Percentiles rank a stretch among this genome's conserved stretches.
phyloP scores from a whole-genome alignment of 768 basidiomycete genomes.

The Chalciporus sphaerocephalus region DNA sequence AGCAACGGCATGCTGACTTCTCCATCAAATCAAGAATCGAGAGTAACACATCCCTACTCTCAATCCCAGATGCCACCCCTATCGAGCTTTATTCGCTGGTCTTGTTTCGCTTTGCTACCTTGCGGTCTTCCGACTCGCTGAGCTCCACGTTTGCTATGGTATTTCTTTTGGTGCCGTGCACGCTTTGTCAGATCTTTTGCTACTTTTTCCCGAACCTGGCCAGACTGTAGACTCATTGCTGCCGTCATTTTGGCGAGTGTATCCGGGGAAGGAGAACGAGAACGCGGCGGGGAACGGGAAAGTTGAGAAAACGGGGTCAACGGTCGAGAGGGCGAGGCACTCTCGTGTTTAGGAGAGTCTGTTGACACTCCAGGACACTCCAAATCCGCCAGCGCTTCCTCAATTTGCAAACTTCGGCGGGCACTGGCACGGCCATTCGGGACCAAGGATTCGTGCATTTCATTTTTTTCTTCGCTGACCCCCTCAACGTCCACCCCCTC shows the following conservation, averaged over 20 bases:
- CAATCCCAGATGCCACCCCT: slow-evolving; percentile 59
- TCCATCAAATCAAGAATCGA: slow-evolving; percentile 5
- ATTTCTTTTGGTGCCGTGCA: slow-evolving; percentile 62
- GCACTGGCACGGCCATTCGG: slow-evolving; percentile 12
- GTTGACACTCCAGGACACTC: slow-evolving; percentile 1
- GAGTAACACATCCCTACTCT: slow-evolving; percentile 3
- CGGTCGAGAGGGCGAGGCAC: slow-evolving; percentile 20
- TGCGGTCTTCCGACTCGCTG: slow-evolving; percentile 62
- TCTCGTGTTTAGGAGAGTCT: slow-evolving; percentile 5
- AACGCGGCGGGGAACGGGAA: slow-evolving; percentile 51
- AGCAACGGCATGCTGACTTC: neutral
- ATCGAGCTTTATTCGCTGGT: slow-evolving; percentile 60
- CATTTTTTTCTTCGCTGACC: slow-evolving; percentile 28
- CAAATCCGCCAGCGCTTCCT: slow-evolving; percentile 3
- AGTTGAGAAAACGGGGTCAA: slow-evolving; percentile 38
- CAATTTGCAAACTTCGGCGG: slow-evolving; percentile 8
- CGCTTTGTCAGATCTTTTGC: slow-evolving; percentile 59
- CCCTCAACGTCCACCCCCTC: slow-evolving; percentile 36
- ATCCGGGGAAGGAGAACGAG: slow-evolving; percentile 43
- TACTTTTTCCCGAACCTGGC: slow-evolving; percentile 56
- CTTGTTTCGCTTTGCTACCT: slow-evolving; percentile 85
- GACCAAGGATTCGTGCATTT: slow-evolving; percentile 12
- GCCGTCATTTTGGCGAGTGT: slow-evolving; percentile 41
- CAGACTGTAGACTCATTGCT: slow-evolving; percentile 33
- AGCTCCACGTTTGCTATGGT: slow-evolving; percentile 70